These are phyloP conservation scores for Picea abies DNA, from an alignment of 83 land plant genomes.

Conservation along the genomic window DNA sequence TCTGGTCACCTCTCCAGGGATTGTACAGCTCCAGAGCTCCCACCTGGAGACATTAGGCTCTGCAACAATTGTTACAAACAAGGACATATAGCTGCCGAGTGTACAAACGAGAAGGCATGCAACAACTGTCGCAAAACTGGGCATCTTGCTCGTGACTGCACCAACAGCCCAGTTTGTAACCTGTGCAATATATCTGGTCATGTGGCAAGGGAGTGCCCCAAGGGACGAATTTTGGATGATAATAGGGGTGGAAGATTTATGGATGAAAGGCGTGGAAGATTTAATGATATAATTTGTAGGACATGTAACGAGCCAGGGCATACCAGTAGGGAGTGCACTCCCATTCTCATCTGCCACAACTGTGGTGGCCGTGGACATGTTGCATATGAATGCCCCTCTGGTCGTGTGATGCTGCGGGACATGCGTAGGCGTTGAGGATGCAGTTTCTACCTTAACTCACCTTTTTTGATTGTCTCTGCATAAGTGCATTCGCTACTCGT, in stretches of 20 bases:
- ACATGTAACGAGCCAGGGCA: conserved; percentile 66
- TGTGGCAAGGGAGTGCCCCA: conserved; percentile 60
- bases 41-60: conserved; percentile 64
- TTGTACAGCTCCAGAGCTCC: conserved; percentile 49
- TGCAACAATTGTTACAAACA: conserved; percentile 86
- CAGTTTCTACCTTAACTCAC: neutral
- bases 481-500: too few species aligned
- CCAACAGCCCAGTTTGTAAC: conserved; percentile 61
- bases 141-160: conserved; percentile 61
- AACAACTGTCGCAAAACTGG: conserved; percentile 71
- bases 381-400: conserved; percentile 82
- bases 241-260: conserved; percentile 10
- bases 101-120: conserved; percentile 76
- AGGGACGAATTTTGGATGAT: conserved; percentile 18
- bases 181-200: conserved; percentile 61
- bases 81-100: conserved; percentile 76
- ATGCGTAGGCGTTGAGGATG: conserved; percentile 19
- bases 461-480: too few species aligned
- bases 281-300: conserved; percentile 42
- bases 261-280: conserved; percentile 8
- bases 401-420: conserved; percentile 44
- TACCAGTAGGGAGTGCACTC: conserved; percentile 68
- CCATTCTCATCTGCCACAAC: conserved; percentile 53
- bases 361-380: conserved; percentile 89
- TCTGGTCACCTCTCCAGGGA: conserved; percentile 54